Evolutionary conservation across 352 stramenopile species (phyloP).

Genomic region (Pythium utonaiense): DNA sequence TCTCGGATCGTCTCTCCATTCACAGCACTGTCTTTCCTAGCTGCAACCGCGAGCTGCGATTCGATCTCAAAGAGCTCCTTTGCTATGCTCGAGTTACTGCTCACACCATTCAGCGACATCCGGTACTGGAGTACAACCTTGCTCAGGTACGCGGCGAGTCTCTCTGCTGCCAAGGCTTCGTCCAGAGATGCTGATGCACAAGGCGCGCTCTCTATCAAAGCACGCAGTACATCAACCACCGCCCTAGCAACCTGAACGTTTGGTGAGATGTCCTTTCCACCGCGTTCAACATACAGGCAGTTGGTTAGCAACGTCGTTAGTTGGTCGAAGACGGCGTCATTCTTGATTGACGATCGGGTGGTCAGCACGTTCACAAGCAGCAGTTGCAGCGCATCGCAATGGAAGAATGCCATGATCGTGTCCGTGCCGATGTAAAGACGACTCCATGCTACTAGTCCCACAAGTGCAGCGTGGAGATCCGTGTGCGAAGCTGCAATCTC

Average conservation of each 20-base stretch:
- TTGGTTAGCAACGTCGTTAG: conserved; percentile 56
- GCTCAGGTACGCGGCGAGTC: conserved; percentile 43
- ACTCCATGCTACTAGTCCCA: conserved; percentile 74
- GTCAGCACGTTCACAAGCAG: conserved; percentile 61
- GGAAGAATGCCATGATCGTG: conserved; percentile 67
- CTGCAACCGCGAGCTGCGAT: conserved; percentile 32
- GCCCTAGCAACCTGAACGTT: conserved; percentile 40
- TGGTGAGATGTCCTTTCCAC: conserved; percentile 23
- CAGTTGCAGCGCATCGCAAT: conserved; percentile 56
- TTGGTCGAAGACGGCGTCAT: conserved; percentile 50
- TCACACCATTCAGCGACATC: conserved; percentile 43
- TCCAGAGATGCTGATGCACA: conserved; percentile 14
- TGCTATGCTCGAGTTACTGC: conserved; percentile 33
- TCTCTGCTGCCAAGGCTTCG: conserved; percentile 17
- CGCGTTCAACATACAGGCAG: conserved; percentile 45
- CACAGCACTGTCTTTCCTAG: conserved; percentile 47
- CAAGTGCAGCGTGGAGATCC: conserved; percentile 67
- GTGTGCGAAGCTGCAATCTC: conserved; percentile 66
- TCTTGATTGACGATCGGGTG: conserved; percentile 23
- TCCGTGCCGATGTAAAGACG: conserved; percentile 56
- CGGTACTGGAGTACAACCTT: conserved; percentile 46
- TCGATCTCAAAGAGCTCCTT: conserved; percentile 57
- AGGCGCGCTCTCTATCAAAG: conserved; percentile 23
- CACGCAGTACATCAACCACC: conserved; percentile 39
- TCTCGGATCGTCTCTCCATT: conserved; percentile 71